Percentiles rank a stretch among this genome's conserved stretches.
phyloP scores from a whole-genome alignment of 768 basidiomycete genomes.

The Panaeolus cyanescens region DNA sequence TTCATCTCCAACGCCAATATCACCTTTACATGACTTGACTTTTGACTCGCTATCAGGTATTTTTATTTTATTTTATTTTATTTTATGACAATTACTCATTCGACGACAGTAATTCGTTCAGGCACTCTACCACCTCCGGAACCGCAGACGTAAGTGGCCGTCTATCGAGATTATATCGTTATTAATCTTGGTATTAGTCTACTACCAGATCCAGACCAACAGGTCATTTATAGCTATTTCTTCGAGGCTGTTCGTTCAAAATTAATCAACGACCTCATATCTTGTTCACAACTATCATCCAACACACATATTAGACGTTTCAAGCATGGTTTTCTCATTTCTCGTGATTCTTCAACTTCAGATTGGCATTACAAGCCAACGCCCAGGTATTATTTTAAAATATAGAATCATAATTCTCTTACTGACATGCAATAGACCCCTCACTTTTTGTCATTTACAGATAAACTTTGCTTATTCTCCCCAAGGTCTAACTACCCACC shows the following conservation, averaged over 20 bases:
- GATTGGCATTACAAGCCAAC: constrained; percentile 64
- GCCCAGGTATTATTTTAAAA: constrained; percentile 37
- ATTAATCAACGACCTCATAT: constrained; percentile 55
- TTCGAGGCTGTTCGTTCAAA: constrained; percentile 62
- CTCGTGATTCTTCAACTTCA: constrained; percentile 39
- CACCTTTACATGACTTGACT: constrained; percentile 38
- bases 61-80: constrained; percentile 13
- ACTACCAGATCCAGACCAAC: constrained; percentile 44
- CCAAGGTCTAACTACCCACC: constrained; percentile 31
- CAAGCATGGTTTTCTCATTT: constrained; percentile 65
- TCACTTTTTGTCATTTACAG: constrained; percentile 63
- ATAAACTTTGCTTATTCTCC: constrained; percentile 41
- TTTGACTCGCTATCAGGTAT: constrained; percentile 56
- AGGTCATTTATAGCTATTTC: constrained; percentile 48
- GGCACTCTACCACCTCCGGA: constrained; percentile 19
- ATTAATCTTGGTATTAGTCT: constrained; percentile 19
- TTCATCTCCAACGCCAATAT: constrained; percentile 27
- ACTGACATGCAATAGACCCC: constrained; percentile 43
- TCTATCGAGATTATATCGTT: neutral
- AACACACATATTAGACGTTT: constrained; percentile 44
- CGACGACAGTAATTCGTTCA: constrained; percentile 14
- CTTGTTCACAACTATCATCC: constrained; percentile 30
- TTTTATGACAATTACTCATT: constrained; percentile 6
- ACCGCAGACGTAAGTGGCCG: constrained; percentile 13
- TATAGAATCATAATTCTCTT: constrained; percentile 1